These are phyloP conservation scores for Apiospora aurea DNA, from an alignment of 2,329 filamentous ascomycete genomes.

Conservation along the genomic window DNA sequence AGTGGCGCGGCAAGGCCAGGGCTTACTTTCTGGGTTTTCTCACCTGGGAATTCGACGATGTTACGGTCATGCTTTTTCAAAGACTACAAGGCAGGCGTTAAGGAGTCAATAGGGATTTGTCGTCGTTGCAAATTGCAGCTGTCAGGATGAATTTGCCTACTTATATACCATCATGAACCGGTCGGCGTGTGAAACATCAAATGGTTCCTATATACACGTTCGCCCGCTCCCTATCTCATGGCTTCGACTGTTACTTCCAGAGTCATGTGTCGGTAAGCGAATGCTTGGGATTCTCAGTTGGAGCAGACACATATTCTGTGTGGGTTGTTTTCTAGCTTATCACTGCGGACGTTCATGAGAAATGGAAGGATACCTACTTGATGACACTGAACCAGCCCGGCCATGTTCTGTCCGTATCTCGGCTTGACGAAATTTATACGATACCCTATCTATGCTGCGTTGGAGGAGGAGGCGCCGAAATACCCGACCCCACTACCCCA, in stretches of 20 bases:
- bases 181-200: neutral
- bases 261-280: neutral
- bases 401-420: neutral
- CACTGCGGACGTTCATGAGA: neutral
- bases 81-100: neutral
- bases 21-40: neutral
- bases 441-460: neutral
- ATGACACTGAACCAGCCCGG: too few species aligned
- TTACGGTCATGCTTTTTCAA: neutral
- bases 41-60: neutral
- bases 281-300: neutral
- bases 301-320: neutral
- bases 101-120: neutral
- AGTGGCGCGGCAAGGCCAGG: neutral
- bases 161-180: neutral
- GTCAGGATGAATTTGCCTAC: neutral
- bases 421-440: too few species aligned
- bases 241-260: neutral
- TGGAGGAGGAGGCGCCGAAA: neutral
- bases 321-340: neutral
- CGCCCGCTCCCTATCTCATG: neutral
- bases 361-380: neutral
- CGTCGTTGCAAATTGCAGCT: neutral
- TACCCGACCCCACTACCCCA: slow-evolving; percentile 12
- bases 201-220: neutral